Conservation (phyloP, 352 stramenopile genomes). For the Phytophthora multivora region DNA sequence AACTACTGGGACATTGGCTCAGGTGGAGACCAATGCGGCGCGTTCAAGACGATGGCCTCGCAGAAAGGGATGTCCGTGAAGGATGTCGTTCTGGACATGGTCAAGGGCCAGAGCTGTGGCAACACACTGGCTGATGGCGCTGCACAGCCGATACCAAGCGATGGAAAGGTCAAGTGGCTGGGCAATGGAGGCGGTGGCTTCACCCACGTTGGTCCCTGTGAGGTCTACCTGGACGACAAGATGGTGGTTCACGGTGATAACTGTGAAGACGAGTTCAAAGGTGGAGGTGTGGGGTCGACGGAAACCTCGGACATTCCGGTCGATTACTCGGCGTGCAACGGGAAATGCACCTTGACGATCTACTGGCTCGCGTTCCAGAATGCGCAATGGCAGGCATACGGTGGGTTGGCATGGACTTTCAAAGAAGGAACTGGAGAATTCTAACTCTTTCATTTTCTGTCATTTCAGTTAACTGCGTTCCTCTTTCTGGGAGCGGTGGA, state of each 20-base stretch:
- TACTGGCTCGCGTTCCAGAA: slow-evolving; percentile 58
- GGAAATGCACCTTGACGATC: slow-evolving; percentile 45
- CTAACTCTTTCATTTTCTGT: background rate
- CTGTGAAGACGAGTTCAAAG: slow-evolving; percentile 38
- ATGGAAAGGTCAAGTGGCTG: slow-evolving; percentile 34
- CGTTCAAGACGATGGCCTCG: slow-evolving; percentile 31
- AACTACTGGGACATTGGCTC: slow-evolving; percentile 43
- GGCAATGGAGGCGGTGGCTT: slow-evolving; percentile 40
- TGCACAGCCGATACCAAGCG: slow-evolving; percentile 32
- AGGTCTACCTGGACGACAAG: slow-evolving; percentile 54
- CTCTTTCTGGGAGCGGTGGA: slow-evolving; percentile 16
- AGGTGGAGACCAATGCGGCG: slow-evolving; percentile 30
- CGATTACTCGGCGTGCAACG: slow-evolving; percentile 45
- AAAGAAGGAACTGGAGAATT: background rate
- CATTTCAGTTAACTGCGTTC: slow-evolving; percentile 18
- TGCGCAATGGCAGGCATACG: slow-evolving; percentile 48
- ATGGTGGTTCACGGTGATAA: slow-evolving; percentile 40
- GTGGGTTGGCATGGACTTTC: background rate
- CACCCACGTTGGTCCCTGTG: slow-evolving; percentile 42
- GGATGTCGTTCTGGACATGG: slow-evolving; percentile 43
- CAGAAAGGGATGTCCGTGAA: slow-evolving; percentile 36
- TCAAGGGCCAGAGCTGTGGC: slow-evolving; percentile 34
- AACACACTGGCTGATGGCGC: slow-evolving; percentile 33
- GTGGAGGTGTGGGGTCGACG: slow-evolving; percentile 10
- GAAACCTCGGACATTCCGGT: slow-evolving; percentile 35